Evolutionary conservation across 1,139 yeast species (phyloP), one percentile per base, ranked within the genome.

Genomic region (Kodamaea suecica): DNA sequence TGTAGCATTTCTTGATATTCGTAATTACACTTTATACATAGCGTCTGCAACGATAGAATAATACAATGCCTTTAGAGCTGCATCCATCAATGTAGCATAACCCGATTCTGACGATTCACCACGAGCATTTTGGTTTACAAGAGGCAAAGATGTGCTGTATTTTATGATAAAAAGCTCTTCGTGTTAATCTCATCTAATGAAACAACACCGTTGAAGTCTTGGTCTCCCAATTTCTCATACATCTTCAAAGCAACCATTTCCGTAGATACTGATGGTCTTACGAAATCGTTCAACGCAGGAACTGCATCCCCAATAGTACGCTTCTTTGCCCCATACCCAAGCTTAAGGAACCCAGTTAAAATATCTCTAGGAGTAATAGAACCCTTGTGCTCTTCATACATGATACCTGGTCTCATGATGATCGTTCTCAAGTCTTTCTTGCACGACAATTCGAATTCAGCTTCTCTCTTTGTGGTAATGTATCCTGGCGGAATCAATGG

Each of bases 341-440:
- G 31, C 35, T 66, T 47, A 28, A 66, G 47, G 8, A 59, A 46
- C 4, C 44, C 42, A 24, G 59, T 55, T 16, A 67, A 35, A 3
- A 54, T 37, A 37, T 57, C 61, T 29, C 74, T 54, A 28, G 65
- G 55, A 26, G 57, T 56, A 29, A 43, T 26, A 1, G 36, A 31
- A 5, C 51, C 60, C 48, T 33, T 58, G 40, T 59, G 63, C 9
- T 59, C 47, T 30, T 64, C 76, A 50, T 65, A 83, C 92, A 88
- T 82, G 44, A 86, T 76, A 0, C 95, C 94, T 0, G 97, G 96
- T 42, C 96, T 68, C 55, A 84, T 47, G 14, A 82, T 55, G 2
- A 87, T 76, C 0, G 82, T 62, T 39, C 94, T 68, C 12, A 86
- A 61, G 6, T 60, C 58, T 2, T 61, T 48, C 29, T 69, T 56